A percentile compares a stretch with the other conserved stretches of the same genome.
Conservation (phyloP, 306 rosid genomes). For the Quercus alba region DNA sequence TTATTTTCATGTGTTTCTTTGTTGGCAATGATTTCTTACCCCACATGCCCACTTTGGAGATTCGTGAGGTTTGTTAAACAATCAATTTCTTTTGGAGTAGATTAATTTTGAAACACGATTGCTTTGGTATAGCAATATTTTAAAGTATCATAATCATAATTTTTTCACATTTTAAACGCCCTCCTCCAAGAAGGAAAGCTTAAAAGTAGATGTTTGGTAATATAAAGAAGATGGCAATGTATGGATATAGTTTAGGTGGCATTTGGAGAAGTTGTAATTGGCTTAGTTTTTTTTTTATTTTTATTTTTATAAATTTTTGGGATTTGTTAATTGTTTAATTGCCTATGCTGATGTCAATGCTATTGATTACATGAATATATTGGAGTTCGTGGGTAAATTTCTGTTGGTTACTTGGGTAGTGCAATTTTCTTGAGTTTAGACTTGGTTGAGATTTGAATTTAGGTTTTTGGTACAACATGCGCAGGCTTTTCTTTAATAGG, state of each 20-base stretch:
- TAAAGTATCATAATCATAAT: background rate
- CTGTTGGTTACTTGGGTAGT: background rate
- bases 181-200: background rate
- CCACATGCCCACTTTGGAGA: constrained; percentile 96
- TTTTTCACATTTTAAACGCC: background rate
- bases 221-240: background rate
- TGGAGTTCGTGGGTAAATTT: background rate
- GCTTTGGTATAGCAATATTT: background rate
- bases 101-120: background rate
- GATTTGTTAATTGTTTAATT: background rate
- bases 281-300: background rate
- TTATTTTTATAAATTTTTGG: background rate
- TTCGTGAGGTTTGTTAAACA: constrained; percentile 72
- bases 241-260: background rate
- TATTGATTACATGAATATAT: background rate
- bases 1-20: constrained; percentile 90
- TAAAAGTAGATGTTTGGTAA: background rate
- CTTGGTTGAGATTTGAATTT: background rate
- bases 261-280: background rate
- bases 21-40: constrained; percentile 99
- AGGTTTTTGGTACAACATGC: background rate
- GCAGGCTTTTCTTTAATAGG: background rate
- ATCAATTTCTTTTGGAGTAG: background rate
- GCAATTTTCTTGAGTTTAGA: background rate
- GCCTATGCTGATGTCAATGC: no score